Evolutionary conservation across 2,329 filamentous ascomycete species (phyloP), one percentile per base, ranked within the genome.

Genomic region (Fusarium burgessii): DNA sequence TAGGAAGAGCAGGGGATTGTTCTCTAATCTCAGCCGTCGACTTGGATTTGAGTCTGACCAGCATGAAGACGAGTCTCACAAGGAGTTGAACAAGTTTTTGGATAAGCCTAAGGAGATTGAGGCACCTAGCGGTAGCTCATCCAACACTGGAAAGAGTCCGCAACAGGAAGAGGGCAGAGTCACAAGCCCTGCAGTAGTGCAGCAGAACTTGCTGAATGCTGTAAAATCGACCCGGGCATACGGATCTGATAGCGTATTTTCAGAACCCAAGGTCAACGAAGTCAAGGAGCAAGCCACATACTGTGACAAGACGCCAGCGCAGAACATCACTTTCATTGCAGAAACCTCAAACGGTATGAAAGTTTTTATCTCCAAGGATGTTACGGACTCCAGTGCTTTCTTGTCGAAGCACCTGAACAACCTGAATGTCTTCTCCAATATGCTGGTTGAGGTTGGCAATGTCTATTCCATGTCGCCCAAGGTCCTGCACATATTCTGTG

Each of bases 401-500:
- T 82, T 97, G 17, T 78, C 84, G 3, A 78, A 83, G 10, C 88
- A 96, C 75, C 83, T 85, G n/a, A 78, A 79, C 1, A 85, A 88
- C 5, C 87, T 97, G 68, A 91, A 91, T 63, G 75, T 84, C 1
- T 97, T 97, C 77, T 90, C 92, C 12, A 79, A 80, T 5, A 78
- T 97, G 8, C 85, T 97, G 11, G 83, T 88, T 32, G 92, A 95
- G 17, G 86, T 94, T 14, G 91, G 89, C 5, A 84, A 84, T 38
- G 87, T 97, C 14, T 98, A 97, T 79, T 86, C 88, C 4, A 86
- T 98, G 27, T 85, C 89, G 2, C 84, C 88, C 1, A 84, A 87
- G 35, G 90, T 90, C 6, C 80, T 98, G 62, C 95, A 97, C 78
- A 92, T 98, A 54, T 98, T 95, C 82, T 94, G 94, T 75, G 95